Conservation (phyloP, 805 yeast genomes). For the Candida peoriensis region DNA sequence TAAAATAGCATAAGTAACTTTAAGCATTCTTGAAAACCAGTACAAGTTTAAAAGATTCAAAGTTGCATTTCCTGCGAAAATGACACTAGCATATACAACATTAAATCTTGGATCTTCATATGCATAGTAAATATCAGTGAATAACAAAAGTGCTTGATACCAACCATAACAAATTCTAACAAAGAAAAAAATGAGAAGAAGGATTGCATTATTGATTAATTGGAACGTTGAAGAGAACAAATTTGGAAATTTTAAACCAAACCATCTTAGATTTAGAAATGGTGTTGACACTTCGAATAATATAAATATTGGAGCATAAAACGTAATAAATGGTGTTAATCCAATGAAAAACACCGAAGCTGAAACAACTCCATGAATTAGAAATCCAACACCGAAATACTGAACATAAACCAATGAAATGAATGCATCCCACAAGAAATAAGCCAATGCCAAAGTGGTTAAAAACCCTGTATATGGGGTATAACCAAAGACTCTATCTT, state of each 20-base stretch:
- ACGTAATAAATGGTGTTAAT: constrained; percentile 61
- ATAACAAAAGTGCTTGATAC: constrained; percentile 49
- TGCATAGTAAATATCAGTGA: constrained; percentile 36
- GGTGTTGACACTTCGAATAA: constrained; percentile 82
- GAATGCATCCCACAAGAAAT: constrained; percentile 78
- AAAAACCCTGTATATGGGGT: constrained; percentile 69
- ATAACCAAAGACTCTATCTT: constrained; percentile 46
- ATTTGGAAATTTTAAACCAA: constrained; percentile 64
- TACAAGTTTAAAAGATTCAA: constrained; percentile 59
- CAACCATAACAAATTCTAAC: constrained; percentile 77
- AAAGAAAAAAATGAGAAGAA: constrained; percentile 59
- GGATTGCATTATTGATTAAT: constrained; percentile 58
- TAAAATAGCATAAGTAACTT: constrained; percentile 48
- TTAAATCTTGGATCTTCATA: constrained; percentile 39
- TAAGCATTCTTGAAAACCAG: constrained; percentile 80
- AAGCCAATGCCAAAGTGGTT: constrained; percentile 62
- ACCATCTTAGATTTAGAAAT: constrained; percentile 83
- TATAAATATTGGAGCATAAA: constrained; percentile 69
- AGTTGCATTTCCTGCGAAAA: constrained; percentile 42
- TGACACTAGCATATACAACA: constrained; percentile 28
- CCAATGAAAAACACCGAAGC: constrained; percentile 59
- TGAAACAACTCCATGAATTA: constrained; percentile 75
- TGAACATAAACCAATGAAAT: constrained; percentile 53
- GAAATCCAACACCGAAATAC: constrained; percentile 67
- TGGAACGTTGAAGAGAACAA: constrained; percentile 46